phyloP scores from a whole-genome alignment of 345 rosid species.

The Lepidium didymum region DNA sequence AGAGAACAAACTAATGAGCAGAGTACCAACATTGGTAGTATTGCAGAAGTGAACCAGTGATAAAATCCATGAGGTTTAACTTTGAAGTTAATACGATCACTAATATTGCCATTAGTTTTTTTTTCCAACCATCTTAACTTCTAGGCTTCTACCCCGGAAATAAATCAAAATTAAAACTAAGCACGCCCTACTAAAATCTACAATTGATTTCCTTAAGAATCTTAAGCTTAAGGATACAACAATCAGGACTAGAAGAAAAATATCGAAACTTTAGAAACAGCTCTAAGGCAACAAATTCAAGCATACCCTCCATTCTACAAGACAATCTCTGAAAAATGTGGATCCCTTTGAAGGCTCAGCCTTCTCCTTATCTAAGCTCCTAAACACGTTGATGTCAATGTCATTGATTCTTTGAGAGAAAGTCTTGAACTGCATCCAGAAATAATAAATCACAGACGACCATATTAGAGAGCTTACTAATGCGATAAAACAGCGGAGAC shows the following conservation, averaged over 20 bases:
- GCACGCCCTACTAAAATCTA: not conserved
- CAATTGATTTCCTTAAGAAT: not conserved
- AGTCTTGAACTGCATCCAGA: conserved; percentile 59
- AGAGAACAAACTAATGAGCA: not conserved
- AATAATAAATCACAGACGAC: conserved; percentile 8
- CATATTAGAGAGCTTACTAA: not conserved
- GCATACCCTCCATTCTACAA: conserved; percentile 85
- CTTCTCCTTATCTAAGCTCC: conserved; percentile 61
- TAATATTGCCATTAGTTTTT: not conserved
- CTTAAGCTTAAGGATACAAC: not conserved
- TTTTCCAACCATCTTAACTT: not conserved
- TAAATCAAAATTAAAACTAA: not conserved
- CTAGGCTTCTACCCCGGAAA: not conserved
- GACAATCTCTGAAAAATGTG: conserved; percentile 70
- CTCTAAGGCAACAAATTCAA: not conserved
- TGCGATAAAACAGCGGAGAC: not conserved
- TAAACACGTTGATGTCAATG: conserved; percentile 64
- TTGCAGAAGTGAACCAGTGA: not conserved
- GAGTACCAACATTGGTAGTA: not conserved
- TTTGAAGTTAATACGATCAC: not conserved
- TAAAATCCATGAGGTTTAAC: not conserved
- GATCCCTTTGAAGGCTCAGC: conserved; percentile 74
- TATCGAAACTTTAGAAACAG: not conserved
- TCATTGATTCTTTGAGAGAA: conserved; percentile 58
- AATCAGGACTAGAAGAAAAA: not conserved